phyloP scores from a whole-genome alignment of 495 filamentous ascomycete genomes.

The Aspergillus funiculosus region DNA sequence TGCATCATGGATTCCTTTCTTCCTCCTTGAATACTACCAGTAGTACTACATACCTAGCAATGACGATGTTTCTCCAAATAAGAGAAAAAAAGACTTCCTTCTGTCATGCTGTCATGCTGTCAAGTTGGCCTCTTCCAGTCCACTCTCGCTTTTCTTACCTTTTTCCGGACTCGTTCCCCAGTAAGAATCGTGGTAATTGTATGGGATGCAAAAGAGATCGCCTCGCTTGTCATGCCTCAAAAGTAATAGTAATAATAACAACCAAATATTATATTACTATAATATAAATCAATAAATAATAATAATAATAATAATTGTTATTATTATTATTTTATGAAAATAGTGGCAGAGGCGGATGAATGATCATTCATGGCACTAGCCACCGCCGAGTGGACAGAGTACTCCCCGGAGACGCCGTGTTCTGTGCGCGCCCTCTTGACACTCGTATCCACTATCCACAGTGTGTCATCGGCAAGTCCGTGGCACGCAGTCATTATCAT shows the following conservation, averaged over 20 bases:
- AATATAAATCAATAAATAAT: no score
- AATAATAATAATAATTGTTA: neutral
- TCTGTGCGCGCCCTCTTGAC: conserved; percentile 11
- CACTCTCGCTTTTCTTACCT: conserved; percentile 14
- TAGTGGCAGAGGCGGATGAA: neutral
- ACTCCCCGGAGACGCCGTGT: conserved; percentile 20
- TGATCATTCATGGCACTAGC: neutral
- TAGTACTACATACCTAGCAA: no score
- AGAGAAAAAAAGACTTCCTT: conserved; percentile 1
- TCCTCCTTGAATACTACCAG: no score
- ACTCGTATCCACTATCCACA: conserved; percentile 22
- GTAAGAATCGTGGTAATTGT: neutral
- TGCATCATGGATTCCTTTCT: no score
- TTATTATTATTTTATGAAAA: neutral
- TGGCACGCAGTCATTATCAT: conserved; percentile 16
- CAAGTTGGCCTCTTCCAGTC: neutral
- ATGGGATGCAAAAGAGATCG: conserved; percentile 1
- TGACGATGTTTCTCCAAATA: no score
- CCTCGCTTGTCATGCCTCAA: conserved; percentile 12
- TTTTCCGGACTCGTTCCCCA: conserved; percentile 6
- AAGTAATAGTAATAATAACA: neutral
- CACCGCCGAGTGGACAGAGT: neutral
- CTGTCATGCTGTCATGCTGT: neutral
- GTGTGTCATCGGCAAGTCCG: conserved; percentile 29
- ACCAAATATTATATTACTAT: neutral